Evolutionary conservation across 208 protist genomes (phyloP).

Genomic region (Crithidia brevicula): DNA sequence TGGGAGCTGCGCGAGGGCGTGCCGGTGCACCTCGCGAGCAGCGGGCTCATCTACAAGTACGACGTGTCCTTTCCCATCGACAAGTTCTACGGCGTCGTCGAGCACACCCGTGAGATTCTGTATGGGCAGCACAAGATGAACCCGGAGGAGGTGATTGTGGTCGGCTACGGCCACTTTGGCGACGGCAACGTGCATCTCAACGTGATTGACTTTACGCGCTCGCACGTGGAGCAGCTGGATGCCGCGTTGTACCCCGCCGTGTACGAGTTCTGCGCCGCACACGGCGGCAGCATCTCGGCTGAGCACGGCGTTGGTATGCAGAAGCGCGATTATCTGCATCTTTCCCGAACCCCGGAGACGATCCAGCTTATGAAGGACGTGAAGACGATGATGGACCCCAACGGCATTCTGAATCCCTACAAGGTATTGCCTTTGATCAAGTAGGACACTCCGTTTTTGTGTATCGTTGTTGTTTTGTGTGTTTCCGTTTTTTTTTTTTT

Average conservation of each 20-base stretch:
- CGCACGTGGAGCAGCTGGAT: conserved; percentile 50
- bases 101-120: conserved; percentile 70
- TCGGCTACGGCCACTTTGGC: conserved; percentile 97
- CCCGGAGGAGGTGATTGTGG: conserved; percentile 66
- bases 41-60: conserved; percentile 78
- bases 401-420: conserved; percentile 96
- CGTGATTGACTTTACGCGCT: conserved; percentile 73
- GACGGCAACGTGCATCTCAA: conserved; percentile 98
- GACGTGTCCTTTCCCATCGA: conserved; percentile 83
- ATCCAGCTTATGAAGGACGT: conserved; percentile 91
- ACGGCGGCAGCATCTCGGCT: conserved; percentile 90
- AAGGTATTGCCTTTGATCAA: conserved; percentile 81
- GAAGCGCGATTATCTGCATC: conserved; percentile 86
- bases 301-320: conserved; percentile 96
- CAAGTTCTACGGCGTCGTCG: conserved; percentile 82
- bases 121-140: conserved; percentile 57
- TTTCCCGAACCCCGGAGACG: conserved; percentile 70
- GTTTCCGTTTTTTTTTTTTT: conserved; percentile 6
- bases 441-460: conserved; percentile 1
- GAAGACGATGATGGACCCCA: conserved; percentile 94
- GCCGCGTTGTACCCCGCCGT: conserved; percentile 66
- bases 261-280: conserved; percentile 70
- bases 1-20: conserved; percentile 76
- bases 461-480: conserved; percentile 1
- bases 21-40: conserved; percentile 58